A percentile compares a stretch with the other conserved stretches of the same genome.
These are phyloP conservation scores for Combretum micranthum DNA, from an alignment of 345 rosid species.

Conservation along the genomic window DNA sequence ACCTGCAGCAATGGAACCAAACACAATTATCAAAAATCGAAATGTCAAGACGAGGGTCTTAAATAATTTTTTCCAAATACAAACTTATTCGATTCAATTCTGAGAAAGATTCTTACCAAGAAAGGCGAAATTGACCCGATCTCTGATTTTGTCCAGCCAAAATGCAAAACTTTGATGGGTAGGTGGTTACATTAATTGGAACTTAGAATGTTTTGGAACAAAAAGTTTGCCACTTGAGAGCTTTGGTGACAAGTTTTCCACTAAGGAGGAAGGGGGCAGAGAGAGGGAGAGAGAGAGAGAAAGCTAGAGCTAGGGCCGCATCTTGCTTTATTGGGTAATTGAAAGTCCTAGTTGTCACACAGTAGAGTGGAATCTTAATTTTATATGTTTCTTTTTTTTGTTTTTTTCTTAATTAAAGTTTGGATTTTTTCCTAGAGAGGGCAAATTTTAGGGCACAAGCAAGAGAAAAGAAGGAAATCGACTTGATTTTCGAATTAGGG, in stretches of 20 bases:
- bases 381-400: too few species aligned
- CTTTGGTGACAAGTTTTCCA: conserved; percentile 12
- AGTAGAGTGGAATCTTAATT: background rate
- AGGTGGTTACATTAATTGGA: background rate
- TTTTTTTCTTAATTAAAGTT: too few species aligned
- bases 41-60: conserved; percentile 7
- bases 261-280: background rate
- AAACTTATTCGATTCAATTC: background rate
- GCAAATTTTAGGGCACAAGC: conserved; percentile 4
- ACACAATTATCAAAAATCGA: conserved; percentile 13
- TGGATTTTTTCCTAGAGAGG: background rate
- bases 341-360: background rate
- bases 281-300: too few species aligned
- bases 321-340: background rate
- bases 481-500: too few species aligned
- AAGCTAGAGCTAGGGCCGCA: too few species aligned
- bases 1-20: conserved; percentile 23
- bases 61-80: background rate
- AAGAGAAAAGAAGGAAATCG: background rate
- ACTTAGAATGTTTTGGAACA: background rate
- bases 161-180: background rate
- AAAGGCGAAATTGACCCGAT: conserved; percentile 7
- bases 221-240: conserved; percentile 4
- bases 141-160: conserved; percentile 1
- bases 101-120: conserved; percentile 10